Evolutionary conservation across 768 basidiomycete genomes (phyloP).

Genomic region (Harrya chromipes): DNA sequence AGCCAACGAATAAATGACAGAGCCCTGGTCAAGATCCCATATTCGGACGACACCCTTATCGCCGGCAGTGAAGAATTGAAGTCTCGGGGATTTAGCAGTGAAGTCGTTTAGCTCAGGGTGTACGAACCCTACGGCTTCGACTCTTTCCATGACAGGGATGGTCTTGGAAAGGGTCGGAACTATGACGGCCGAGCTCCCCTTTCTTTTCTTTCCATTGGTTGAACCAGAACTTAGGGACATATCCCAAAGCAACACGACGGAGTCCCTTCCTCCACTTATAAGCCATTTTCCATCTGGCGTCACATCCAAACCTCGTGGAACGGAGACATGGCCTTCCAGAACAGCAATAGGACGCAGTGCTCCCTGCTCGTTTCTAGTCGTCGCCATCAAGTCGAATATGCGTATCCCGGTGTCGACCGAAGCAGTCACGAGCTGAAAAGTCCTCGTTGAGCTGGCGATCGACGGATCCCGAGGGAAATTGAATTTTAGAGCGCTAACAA

Average conservation of each 20-base stretch:
- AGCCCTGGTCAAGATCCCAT: conserved; percentile 76
- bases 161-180: conserved; percentile 70
- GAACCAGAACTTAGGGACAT: conserved; percentile 33
- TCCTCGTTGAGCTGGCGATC: conserved; percentile 41
- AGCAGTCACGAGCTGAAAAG: conserved; percentile 83
- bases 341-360: conserved; percentile 67
- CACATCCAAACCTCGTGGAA: conserved; percentile 87
- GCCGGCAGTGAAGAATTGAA: conserved; percentile 86
- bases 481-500: conserved; percentile 87
- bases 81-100: conserved; percentile 26
- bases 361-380: conserved; percentile 52
- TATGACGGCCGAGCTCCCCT: conserved; percentile 44
- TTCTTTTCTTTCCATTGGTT: conserved; percentile 24
- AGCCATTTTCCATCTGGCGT: conserved; percentile 86
- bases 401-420: conserved; percentile 90
- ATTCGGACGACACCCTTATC: conserved; percentile 83
- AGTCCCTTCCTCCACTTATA: conserved; percentile 88
- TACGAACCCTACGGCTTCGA: conserved; percentile 82
- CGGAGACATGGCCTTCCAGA: conserved; percentile 94
- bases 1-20: conserved; percentile 58
- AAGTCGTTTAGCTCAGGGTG: conserved; percentile 46
- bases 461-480: conserved; percentile 68
- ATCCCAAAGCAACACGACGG: conserved; percentile 93
- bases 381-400: conserved; percentile 82
- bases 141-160: conserved; percentile 77